Conservation (phyloP, 1,284 basidiomycete genomes). For the Vanrija humicola region DNA sequence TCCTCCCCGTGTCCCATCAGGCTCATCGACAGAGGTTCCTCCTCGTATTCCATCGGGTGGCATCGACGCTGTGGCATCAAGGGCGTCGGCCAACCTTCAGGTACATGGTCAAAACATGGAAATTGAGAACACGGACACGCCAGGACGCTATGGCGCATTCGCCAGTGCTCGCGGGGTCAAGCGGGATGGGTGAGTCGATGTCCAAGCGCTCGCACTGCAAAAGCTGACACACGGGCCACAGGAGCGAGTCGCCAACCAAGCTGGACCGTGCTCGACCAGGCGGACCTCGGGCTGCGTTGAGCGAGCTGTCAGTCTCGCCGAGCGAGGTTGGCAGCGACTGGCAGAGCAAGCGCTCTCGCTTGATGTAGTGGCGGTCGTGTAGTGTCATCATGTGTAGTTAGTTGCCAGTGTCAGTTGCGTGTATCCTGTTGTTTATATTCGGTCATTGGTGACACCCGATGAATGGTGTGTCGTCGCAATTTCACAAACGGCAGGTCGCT, state of each 20-base stretch:
- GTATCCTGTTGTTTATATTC: background rate
- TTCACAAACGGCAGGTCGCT: background rate
- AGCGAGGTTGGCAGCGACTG: slow-evolving; percentile 10
- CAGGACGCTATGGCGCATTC: slow-evolving; percentile 22
- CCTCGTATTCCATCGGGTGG: slow-evolving; percentile 31
- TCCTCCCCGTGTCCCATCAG: slow-evolving; percentile 32
- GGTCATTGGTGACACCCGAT: background rate
- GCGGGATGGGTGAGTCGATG: slow-evolving; percentile 20
- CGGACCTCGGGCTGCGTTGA: slow-evolving; percentile 20
- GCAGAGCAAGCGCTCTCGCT: slow-evolving; percentile 21
- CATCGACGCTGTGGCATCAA: slow-evolving; percentile 19
- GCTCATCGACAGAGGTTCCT: slow-evolving; percentile 27
- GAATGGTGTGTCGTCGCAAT: background rate
- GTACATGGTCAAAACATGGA: slow-evolving; percentile 5
- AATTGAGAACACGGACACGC: slow-evolving; percentile 7
- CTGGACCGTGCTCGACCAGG: slow-evolving; percentile 7
- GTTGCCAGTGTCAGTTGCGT: background rate
- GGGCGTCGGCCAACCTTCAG: slow-evolving; percentile 18
- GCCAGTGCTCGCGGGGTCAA: slow-evolving; percentile 40
- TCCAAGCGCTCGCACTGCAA: background rate
- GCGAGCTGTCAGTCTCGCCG: slow-evolving; percentile 16
- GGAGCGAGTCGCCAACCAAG: slow-evolving; percentile 11
- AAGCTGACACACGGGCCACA: slow-evolving; percentile 2
- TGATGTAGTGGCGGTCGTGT: background rate
- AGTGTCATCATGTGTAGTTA: background rate